Conservation (phyloP, 345 rosid genomes). For the Corymbia maculata region DNA sequence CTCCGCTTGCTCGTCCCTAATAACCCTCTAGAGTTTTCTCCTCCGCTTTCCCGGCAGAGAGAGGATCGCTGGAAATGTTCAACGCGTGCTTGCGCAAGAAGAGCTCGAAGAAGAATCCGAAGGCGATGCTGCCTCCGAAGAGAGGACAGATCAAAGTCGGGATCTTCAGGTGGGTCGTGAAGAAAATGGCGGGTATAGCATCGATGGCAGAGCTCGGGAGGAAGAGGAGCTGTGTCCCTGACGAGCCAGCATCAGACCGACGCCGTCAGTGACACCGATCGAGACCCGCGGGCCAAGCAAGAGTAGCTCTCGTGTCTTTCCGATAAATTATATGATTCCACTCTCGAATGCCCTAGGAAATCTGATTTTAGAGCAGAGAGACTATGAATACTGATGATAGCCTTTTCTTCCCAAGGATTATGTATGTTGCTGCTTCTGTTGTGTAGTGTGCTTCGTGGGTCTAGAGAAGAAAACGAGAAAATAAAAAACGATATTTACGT, state of each 20-base stretch:
- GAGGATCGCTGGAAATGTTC: not conserved
- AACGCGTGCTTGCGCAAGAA: not conserved
- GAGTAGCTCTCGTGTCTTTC: not conserved
- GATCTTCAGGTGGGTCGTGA: not conserved
- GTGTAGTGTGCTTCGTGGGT: not conserved
- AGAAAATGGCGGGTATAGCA: not conserved
- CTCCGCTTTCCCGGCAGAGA: not conserved
- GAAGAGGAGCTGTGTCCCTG: not conserved
- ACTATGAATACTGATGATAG: not conserved
- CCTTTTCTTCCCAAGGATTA: not conserved
- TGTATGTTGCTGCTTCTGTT: not conserved
- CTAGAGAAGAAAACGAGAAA: not conserved
- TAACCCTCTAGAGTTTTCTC: not conserved
- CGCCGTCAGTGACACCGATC: not conserved
- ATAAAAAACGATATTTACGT: not conserved
- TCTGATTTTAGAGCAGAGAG: not conserved
- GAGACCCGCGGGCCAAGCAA: not conserved
- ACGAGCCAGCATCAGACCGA: not conserved
- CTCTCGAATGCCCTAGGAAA: not conserved
- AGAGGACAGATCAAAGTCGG: constrained; percentile 3
- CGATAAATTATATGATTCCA: not conserved
- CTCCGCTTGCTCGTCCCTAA: not conserved
- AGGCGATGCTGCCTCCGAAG: constrained; percentile 2
- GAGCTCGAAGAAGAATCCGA: not conserved
- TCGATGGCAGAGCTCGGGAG: not conserved